phyloP scores from a whole-genome alignment of 441 rosid species.

The Pelargonium australe region DNA sequence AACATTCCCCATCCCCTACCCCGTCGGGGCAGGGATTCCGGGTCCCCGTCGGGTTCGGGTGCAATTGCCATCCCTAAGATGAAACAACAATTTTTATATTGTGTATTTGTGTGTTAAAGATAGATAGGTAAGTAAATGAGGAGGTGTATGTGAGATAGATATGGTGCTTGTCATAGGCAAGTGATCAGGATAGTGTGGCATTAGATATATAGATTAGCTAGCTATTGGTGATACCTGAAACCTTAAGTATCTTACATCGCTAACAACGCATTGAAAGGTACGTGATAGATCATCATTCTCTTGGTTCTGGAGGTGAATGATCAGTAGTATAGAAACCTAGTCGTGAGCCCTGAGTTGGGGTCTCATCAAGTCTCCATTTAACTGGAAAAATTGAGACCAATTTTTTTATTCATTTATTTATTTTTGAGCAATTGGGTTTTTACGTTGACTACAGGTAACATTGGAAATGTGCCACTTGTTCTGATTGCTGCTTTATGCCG shows the following conservation, averaged over 20 bases:
- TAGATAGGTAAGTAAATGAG: no score
- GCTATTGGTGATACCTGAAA: neutral
- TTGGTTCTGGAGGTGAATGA: neutral
- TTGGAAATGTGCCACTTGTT: conserved; percentile 97
- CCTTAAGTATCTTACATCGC: neutral
- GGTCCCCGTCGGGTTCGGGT: no score
- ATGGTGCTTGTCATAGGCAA: no score
- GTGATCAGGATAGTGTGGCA: no score
- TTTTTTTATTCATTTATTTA: no score
- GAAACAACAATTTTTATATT: neutral
- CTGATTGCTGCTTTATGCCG: conserved; percentile 83
- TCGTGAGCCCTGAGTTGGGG: no score
- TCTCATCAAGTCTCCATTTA: no score
- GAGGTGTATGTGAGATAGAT: no score
- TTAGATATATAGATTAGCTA: neutral
- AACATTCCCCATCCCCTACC: no score
- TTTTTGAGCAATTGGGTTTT: neutral
- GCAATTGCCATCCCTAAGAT: no score
- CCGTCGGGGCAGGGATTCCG: no score
- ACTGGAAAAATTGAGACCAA: no score
- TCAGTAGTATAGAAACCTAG: neutral
- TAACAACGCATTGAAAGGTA: neutral
- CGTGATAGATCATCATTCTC: neutral
- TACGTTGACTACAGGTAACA: conserved; percentile 61
- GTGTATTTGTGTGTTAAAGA: neutral